These are phyloP conservation scores for Calocera viscosa DNA, from an alignment of 768 basidiomycete species.

Conservation along the genomic window DNA sequence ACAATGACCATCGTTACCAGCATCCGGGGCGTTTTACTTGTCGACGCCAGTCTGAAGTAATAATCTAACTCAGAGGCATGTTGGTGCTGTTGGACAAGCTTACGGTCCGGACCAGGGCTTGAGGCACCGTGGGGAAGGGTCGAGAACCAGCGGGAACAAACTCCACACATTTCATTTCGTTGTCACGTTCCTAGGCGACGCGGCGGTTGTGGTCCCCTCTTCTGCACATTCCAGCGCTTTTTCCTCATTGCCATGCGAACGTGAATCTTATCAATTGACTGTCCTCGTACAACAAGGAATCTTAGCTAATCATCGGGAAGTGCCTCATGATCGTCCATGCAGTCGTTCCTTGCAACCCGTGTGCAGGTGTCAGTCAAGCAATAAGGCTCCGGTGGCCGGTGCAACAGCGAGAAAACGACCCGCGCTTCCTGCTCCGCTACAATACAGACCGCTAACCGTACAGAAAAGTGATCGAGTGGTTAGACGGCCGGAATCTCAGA, in stretches of 20 bases:
- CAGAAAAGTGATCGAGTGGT: not conserved
- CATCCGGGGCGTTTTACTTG: not conserved
- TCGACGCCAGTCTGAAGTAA: too few relatives aligned
- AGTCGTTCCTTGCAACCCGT: constrained; percentile 4
- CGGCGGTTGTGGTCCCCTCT: not conserved
- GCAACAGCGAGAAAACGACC: constrained; percentile 8
- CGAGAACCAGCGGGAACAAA: not conserved
- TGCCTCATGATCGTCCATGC: not conserved
- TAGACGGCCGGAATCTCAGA: not conserved
- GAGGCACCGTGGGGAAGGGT: not conserved
- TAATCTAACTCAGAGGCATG: too few relatives aligned
- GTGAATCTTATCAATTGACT: not conserved
- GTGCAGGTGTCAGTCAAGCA: not conserved
- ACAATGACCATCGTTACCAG: not conserved
- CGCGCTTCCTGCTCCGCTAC: not conserved
- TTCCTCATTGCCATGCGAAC: not conserved
- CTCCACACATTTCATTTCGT: not conserved
- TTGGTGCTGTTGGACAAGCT: too few relatives aligned
- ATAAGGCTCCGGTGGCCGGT: not conserved
- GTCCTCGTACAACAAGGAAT: not conserved
- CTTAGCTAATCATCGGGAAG: not conserved
- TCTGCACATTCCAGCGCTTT: not conserved
- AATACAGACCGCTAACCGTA: not conserved
- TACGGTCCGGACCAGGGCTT: not conserved
- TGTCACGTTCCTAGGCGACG: constrained; percentile 6